Conservation (phyloP, 257 asterid genomes). For the Vinca minor region DNA sequence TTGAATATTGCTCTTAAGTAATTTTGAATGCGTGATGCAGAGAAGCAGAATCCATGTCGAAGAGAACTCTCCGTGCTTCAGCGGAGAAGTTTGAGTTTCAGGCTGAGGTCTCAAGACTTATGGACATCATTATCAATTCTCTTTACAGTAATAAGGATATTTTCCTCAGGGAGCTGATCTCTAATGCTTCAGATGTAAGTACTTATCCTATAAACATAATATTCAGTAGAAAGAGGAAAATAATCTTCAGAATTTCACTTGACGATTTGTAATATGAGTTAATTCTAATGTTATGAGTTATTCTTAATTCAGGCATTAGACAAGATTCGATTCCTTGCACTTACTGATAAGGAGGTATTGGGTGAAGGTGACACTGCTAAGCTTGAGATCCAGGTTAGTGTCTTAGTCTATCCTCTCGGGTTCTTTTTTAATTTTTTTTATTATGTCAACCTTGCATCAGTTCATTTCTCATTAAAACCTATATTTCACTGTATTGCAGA, state of each 20-base stretch:
- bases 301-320: conserved; percentile 62
- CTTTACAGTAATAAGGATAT: conserved; percentile 93
- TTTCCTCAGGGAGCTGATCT: conserved; percentile 90
- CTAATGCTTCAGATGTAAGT: conserved; percentile 96
- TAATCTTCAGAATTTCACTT: background rate
- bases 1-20: background rate
- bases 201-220: background rate
- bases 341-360: conserved; percentile 82
- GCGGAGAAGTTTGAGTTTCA: conserved; percentile 96
- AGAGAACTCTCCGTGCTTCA: conserved; percentile 49
- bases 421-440: no score
- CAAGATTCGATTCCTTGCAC: conserved; percentile 83
- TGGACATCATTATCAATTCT: conserved; percentile 95
- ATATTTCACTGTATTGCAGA: conserved; percentile 35
- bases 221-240: background rate
- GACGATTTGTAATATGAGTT: background rate
- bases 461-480: background rate
- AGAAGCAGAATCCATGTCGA: conserved; percentile 86
- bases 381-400: conserved; percentile 86
- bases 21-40: conserved; percentile 30
- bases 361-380: conserved; percentile 86
- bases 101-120: conserved; percentile 94
- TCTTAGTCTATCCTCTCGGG: background rate
- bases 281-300: background rate
- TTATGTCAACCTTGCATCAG: background rate